Base-by-base conservation (phyloP, 495 filamentous ascomycete genomes). In the Cercophora scortea region DNA sequence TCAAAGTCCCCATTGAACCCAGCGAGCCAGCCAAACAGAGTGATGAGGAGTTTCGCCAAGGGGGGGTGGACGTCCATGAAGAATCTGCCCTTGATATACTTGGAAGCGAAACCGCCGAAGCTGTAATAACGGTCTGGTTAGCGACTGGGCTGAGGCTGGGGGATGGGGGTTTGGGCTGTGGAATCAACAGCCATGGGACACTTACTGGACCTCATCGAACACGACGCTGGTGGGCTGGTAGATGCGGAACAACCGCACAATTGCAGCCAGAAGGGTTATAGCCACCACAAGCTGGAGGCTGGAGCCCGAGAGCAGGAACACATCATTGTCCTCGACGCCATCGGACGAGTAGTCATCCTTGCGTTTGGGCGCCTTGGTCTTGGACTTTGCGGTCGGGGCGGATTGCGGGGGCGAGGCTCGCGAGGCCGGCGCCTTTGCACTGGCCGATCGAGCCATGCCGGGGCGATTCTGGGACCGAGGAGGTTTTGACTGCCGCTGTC, bases 41-140 rank as follows among this genome's bases (percentile, higher is more conserved):
- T 95, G 54, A 98, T 87, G 58, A 98, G 82, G 54, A 98, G 74
- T 72, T 98, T 98, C 46, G 93, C 93, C 8, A 98, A 79, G n/a
- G 93, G 93, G 13, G 93, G 93, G 61, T 98, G 93, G 4, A 98
- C 93, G 63, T 98, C 93, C 93, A 98, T 98, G 69, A 98, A 98
- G 76, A 98, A 98, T 57, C 75, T 81, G 57, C 93, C 93, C 71
- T 97, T 96, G 76, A 98, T 97, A 65, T 98, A 98, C 67, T 98
- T 97, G 54, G 87, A 87, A 41, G 93, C 93, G 62, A 97, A 98
- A 4, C 93, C 93, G 61, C 93, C 93, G 71, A 98, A 98, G 68
- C 91, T 95, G 62, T 63, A 32, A 32, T 3, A 43, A 41, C 12
- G 45, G 49, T 49, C 38, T n/a, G 17, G 55, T 69, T 33, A 71